Evolutionary conservation across 345 rosid genomes (phyloP).

Genomic region (Murraya paniculata): DNA sequence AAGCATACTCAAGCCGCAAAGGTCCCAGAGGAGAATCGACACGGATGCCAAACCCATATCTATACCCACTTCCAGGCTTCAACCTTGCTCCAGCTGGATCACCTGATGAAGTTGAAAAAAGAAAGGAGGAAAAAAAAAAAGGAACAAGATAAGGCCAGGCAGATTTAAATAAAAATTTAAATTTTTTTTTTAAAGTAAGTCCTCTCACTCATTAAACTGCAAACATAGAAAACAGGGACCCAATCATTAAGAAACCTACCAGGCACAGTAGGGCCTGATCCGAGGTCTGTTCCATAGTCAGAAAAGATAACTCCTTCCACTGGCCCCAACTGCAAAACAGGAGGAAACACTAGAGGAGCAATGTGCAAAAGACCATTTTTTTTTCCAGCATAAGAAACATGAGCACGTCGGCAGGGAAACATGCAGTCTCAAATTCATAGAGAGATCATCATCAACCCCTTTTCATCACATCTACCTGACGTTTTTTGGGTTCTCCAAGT

Average conservation of each 20-base stretch:
- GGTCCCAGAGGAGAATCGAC: conserved; percentile 93
- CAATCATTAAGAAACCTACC: conserved; percentile 42
- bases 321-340: conserved; percentile 65
- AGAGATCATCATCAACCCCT: conserved; percentile 1
- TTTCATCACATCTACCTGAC: not conserved
- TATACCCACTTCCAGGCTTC: conserved; percentile 91
- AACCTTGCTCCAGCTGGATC: conserved; percentile 96
- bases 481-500: not conserved
- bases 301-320: conserved; percentile 81
- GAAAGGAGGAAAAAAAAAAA: too few relatives aligned
- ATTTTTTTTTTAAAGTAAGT: too few relatives aligned
- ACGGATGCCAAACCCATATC: conserved; percentile 80
- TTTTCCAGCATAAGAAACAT: not conserved
- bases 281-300: conserved; percentile 90
- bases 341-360: not conserved
- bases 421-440: not conserved
- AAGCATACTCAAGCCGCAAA: conserved; percentile 78
- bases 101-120: conserved; percentile 32
- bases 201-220: not conserved
- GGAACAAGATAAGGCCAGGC: not conserved
- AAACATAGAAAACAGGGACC: not conserved
- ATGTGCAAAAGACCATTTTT: not conserved
- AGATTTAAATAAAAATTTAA: too few relatives aligned
- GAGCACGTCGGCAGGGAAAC: not conserved
- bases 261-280: conserved; percentile 74